Evolutionary conservation across 495 filamentous ascomycete species (phyloP).

Genomic region (Penicillium pulvis): DNA sequence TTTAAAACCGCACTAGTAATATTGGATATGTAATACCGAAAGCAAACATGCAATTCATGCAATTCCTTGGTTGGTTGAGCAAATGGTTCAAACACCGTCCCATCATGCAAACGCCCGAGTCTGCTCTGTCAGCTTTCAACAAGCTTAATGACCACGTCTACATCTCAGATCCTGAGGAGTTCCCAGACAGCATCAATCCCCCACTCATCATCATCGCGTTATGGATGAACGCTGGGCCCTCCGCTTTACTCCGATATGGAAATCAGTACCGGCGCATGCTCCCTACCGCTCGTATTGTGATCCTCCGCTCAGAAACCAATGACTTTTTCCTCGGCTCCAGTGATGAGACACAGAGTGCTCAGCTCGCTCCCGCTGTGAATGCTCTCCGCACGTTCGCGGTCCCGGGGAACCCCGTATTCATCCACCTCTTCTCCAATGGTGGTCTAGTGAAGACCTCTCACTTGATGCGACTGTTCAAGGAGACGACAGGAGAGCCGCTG

Average conservation of each 20-base stretch:
- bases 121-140: slow-evolving; percentile 21
- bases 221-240: slow-evolving; percentile 48
- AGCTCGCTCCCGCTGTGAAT: slow-evolving; percentile 41
- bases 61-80: no score
- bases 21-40: no score
- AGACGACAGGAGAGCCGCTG: slow-evolving; percentile 33
- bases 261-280: slow-evolving; percentile 37
- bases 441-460: slow-evolving; percentile 35
- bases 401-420: slow-evolving; percentile 32
- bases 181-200: background rate
- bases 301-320: slow-evolving; percentile 37
- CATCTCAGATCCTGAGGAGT: slow-evolving; percentile 27
- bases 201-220: slow-evolving; percentile 41
- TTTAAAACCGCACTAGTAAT: no score
- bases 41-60: no score
- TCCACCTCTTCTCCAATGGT: slow-evolving; percentile 51
- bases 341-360: slow-evolving; percentile 28
- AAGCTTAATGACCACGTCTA: slow-evolving; percentile 41
- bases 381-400: slow-evolving; percentile 28
- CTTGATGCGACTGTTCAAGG: slow-evolving; percentile 36
- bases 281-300: slow-evolving; percentile 43
- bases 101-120: background rate
- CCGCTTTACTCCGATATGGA: slow-evolving; percentile 42
- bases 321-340: slow-evolving; percentile 40
- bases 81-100: no score